These are phyloP conservation scores for Trifolium repens DNA, from an alignment of 306 rosid species.

Conservation along the genomic window DNA sequence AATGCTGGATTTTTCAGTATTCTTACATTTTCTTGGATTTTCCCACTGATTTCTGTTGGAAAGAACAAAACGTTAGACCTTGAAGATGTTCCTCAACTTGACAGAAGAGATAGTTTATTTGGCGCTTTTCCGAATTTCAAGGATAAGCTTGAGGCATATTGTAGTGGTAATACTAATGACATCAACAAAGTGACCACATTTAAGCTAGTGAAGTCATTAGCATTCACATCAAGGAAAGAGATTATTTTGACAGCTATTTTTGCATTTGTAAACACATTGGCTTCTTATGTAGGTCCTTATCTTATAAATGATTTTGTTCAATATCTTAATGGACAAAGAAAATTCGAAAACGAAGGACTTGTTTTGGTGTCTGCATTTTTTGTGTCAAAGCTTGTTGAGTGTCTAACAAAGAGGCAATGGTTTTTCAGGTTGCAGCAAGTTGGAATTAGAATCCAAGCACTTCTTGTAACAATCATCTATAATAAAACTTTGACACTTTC, in stretches of 20 bases:
- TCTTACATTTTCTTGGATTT: conserved; percentile 55
- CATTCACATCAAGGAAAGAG: conserved; percentile 48
- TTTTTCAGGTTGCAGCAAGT: conserved; percentile 46
- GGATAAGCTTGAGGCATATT: conserved; percentile 46
- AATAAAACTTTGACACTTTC: conserved; percentile 51
- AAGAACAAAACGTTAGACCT: conserved; percentile 48
- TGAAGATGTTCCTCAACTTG: conserved; percentile 60
- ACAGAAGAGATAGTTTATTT: conserved; percentile 41
- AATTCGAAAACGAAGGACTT: conserved; percentile 48
- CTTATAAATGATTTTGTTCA: conserved; percentile 53
- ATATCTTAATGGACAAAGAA: conserved; percentile 47
- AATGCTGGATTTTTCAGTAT: conserved; percentile 59
- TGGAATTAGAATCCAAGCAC: conserved; percentile 50
- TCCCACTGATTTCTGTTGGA: conserved; percentile 51
- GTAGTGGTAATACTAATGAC: conserved; percentile 36
- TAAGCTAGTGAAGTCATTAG: conserved; percentile 46
- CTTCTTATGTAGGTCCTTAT: conserved; percentile 63
- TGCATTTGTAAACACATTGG: conserved; percentile 36
- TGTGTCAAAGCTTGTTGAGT: conserved; percentile 51
- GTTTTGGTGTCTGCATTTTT: conserved; percentile 48
- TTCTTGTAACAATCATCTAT: conserved; percentile 47
- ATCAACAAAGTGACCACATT: conserved; percentile 43
- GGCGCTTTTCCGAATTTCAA: conserved; percentile 43
- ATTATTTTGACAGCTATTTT: conserved; percentile 45
- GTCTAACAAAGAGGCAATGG: conserved; percentile 48